Base-by-base conservation (phyloP, 1,139 yeast genomes). In the Yamadazyma buinensis region DNA sequence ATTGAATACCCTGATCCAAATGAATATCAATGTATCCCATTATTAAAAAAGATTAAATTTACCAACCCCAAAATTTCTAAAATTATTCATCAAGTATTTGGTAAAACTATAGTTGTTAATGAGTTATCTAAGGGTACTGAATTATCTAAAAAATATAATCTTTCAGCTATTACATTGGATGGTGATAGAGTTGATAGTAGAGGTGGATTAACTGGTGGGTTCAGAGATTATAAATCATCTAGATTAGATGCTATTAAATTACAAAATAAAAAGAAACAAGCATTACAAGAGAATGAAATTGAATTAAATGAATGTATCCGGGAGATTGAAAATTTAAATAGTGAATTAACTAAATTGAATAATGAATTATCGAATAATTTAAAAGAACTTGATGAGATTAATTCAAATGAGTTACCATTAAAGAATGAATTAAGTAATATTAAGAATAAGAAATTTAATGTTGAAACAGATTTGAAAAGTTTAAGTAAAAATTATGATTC, bases 141-240 rank as follows among this genome's bases (percentile, higher is more conserved):
- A 44, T 62, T 85, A 22, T 81, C 95, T 0, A 75, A 75, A 36
- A 60, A 64, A 7, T 77, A 68, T 51, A 76, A 77, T 27, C 61
- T 90, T 24, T 81, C 76, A 46, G 87, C 95, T 1, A 84, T 92
- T 21, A 92, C 98, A 0, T 64, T 92, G 23, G 95, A 86, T 57
- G 98, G 98, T 44, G 97, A 92, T 54, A 70, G 86, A 45, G 87
- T 87, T 29, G 95, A 87, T 47, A 77, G 75, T 33, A 77, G 70
- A 44, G 98, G 98, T 56, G 84, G 83, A 2, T 60, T 92, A 35
- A 80, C 88, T 13, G 98, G 98, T 59, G 98, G 98, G 34, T 88
- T 75, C 52, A 73, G 85, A 47, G 95, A 87, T 50, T 73, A 71
- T 43, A 73, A 77, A 45, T 65, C 64, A 30, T 82, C 90, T 0